phyloP scores from a whole-genome alignment of 768 basidiomycete species.

The Lenzites betulinus region DNA sequence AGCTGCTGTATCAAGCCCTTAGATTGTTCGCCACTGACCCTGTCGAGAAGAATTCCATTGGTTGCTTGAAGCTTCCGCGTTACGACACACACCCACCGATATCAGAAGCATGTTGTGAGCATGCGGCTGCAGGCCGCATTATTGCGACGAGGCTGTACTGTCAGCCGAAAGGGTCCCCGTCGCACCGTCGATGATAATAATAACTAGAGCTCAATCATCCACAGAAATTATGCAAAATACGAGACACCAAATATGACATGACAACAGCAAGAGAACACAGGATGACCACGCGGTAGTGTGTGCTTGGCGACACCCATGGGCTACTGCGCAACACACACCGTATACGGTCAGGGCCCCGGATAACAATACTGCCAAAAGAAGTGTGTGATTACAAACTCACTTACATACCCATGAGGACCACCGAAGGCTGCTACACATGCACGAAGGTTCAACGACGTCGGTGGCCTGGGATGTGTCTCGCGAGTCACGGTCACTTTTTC shows the following conservation, averaged over 20 bases:
- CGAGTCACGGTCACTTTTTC: conserved; percentile 21
- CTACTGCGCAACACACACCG: not conserved
- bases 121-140: too few species aligned
- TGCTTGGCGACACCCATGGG: not conserved
- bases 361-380: not conserved
- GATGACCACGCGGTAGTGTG: too few species aligned
- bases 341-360: not conserved
- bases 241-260: too few species aligned
- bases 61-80: too few species aligned
- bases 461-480: not conserved
- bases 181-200: not conserved
- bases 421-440: not conserved
- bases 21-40: too few species aligned
- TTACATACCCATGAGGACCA: not conserved
- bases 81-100: too few species aligned
- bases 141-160: not conserved
- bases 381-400: not conserved
- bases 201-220: too few species aligned
- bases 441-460: not conserved
- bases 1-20: too few species aligned
- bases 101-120: too few species aligned
- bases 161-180: not conserved
- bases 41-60: too few species aligned
- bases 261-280: not conserved
- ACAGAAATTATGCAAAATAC: too few species aligned